phyloP scores from a whole-genome alignment of 495 filamentous ascomycete genomes.

The Penicillium angulare region DNA sequence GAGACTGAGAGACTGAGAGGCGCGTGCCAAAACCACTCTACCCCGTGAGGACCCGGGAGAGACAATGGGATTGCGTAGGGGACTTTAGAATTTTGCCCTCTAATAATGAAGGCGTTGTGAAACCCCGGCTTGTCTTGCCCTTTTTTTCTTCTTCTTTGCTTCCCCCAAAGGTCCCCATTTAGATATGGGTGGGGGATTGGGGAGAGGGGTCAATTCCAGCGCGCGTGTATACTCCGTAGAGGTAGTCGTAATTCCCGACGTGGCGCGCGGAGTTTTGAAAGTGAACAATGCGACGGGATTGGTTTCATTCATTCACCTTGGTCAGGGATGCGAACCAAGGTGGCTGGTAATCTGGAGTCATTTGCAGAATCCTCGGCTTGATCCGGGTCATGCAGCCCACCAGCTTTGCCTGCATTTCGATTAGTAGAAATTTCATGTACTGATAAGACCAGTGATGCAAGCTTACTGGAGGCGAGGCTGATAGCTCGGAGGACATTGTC shows the following conservation, averaged over 20 bases:
- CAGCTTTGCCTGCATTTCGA: slow-evolving; percentile 18
- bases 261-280: too few relatives aligned
- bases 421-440: neutral
- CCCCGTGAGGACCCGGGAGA: neutral
- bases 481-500: slow-evolving; percentile 92
- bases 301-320: slow-evolving; percentile 7
- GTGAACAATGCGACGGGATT: too few relatives aligned
- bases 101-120: neutral
- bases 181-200: neutral
- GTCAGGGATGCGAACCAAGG: slow-evolving; percentile 42
- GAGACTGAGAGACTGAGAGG: neutral
- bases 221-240: neutral
- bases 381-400: slow-evolving; percentile 17
- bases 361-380: slow-evolving; percentile 8
- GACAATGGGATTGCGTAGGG: neutral
- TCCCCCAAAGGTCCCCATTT: neutral
- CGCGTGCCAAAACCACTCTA: neutral
- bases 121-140: neutral
- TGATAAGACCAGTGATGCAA: slow-evolving; percentile 12
- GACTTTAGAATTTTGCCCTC: neutral
- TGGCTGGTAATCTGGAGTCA: slow-evolving; percentile 31
- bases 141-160: neutral
- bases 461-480: slow-evolving; percentile 90
- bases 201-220: neutral
- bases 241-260: too few relatives aligned